Base-by-base conservation (phyloP, 2,329 filamentous ascomycete species). In the Exophiala bonariae region DNA sequence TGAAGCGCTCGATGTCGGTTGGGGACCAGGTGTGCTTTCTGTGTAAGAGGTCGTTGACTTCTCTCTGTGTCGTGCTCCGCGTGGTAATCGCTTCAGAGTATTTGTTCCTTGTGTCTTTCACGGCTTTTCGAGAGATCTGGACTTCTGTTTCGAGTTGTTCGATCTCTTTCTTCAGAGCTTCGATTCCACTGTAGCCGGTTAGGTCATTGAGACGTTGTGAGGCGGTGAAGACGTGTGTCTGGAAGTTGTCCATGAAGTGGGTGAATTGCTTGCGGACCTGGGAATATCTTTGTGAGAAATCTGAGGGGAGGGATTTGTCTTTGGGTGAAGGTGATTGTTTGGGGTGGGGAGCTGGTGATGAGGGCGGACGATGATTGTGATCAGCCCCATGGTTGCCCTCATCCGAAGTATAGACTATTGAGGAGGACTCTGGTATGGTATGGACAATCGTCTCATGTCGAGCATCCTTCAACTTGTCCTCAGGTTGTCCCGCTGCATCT, bases 21-120 rank as follows among this genome's bases (percentile, higher is more conserved):
- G 91, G 84, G 1, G 84, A 83, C 93, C 93, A 99, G 14, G 85
- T 86, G 68, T 96, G 89, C 70, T 99, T 97, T 48, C 93, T 83
- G 52, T 96, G 92, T 6, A 99, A 80, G 18, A 99, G 79, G 17
- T 90, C 89, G 37, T 95, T 96, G 31, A 97, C 91, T 74, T 99
- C 93, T 58, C 93, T 89, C 71, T 97, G 92, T 1, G 91, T 95
- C 13, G 85, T 74, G n/a, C 89, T 86, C 57, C 95, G 87, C 58
- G 86, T 83, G 45, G 85, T 79, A 56, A 93, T 91, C 23, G 90
- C 89, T n/a, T 82, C 77, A 60, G 92, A 87, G 74, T 97, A 95
- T 39, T 78, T 77, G 40, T 80, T 75, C 54, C 93, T 89, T 14
- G 89, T 82, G 26, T 77, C 71, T 51, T 85, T 84, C 42, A 97